phyloP scores from a whole-genome alignment of 495 filamentous ascomycete genomes.

The Neurospora africana region DNA sequence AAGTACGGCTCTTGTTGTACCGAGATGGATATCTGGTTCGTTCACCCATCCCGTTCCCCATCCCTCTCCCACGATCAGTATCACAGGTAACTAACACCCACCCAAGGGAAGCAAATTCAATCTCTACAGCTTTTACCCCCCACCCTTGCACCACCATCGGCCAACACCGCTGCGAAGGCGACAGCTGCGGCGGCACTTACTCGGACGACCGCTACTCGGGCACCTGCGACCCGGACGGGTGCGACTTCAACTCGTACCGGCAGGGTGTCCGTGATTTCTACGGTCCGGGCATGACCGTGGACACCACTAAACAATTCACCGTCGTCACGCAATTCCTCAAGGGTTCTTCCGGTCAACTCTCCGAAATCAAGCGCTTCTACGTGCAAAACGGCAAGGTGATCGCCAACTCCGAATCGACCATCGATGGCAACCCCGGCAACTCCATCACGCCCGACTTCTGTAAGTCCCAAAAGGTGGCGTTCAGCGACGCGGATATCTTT shows the following conservation, averaged over 20 bases:
- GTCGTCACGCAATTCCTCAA: slow-evolving; percentile 61
- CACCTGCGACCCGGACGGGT: slow-evolving; percentile 58
- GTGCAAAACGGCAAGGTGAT: slow-evolving; percentile 56
- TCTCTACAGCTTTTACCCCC: slow-evolving; percentile 50
- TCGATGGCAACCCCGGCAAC: slow-evolving; percentile 40
- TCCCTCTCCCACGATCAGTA: neutral
- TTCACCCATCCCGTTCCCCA: neutral
- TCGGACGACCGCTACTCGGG: slow-evolving; percentile 36
- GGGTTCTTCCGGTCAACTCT: slow-evolving; percentile 32
- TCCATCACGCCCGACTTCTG: slow-evolving; percentile 16
- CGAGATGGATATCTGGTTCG: slow-evolving; percentile 54
- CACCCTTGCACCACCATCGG: slow-evolving; percentile 52
- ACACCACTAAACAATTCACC: slow-evolving; percentile 55
- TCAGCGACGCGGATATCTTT: slow-evolving; percentile 52
- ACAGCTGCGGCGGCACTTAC: slow-evolving; percentile 38
- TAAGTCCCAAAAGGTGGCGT: slow-evolving; percentile 17
- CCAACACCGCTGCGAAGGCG: slow-evolving; percentile 44
- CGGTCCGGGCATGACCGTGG: slow-evolving; percentile 46
- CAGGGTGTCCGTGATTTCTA: slow-evolving; percentile 51
- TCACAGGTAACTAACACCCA: neutral
- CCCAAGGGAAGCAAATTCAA: slow-evolving; percentile 47
- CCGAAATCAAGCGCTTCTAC: slow-evolving; percentile 57
- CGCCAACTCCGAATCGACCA: slow-evolving; percentile 39
- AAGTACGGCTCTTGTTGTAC: slow-evolving; percentile 56
- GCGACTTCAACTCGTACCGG: slow-evolving; percentile 67